A percentile compares a stretch with the other conserved stretches of the same genome.
phyloP scores from a whole-genome alignment of 2,329 filamentous ascomycete species.

The Stemphylium beticola region DNA sequence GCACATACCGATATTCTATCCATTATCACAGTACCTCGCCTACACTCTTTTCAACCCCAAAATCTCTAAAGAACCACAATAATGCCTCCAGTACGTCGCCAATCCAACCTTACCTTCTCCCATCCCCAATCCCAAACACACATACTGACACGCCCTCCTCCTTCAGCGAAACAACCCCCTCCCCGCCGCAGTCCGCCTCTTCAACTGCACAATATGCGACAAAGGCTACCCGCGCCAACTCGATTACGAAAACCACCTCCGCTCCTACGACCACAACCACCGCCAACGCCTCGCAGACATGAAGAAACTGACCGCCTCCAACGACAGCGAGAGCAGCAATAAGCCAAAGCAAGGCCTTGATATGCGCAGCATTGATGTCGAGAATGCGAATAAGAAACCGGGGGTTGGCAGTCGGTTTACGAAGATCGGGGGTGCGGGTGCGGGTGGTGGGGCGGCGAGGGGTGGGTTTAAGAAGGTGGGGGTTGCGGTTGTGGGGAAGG shows the following conservation, averaged over 20 bases:
- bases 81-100: slow-evolving; percentile 27
- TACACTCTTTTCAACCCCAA: too few relatives aligned
- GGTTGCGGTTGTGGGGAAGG: slow-evolving; percentile 23
- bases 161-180: slow-evolving; percentile 54
- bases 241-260: slow-evolving; percentile 93
- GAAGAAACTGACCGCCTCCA: slow-evolving; percentile 64
- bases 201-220: slow-evolving; percentile 71
- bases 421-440: slow-evolving; percentile 33
- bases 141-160: slow-evolving; percentile 6
- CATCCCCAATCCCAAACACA: slow-evolving; percentile 49
- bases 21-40: too few relatives aligned
- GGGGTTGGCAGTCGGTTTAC: slow-evolving; percentile 33
- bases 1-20: too few relatives aligned
- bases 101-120: background rate
- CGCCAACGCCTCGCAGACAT: slow-evolving; percentile 76
- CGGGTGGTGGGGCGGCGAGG: slow-evolving; percentile 10
- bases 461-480: slow-evolving; percentile 76
- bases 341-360: slow-evolving; percentile 29
- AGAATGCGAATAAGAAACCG: slow-evolving; percentile 23
- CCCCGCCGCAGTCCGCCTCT: slow-evolving; percentile 46
- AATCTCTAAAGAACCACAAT: background rate
- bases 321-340: slow-evolving; percentile 29
- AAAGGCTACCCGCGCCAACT: slow-evolving; percentile 96
- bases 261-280: slow-evolving; percentile 94
- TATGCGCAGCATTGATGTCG: slow-evolving; percentile 34